Evolutionary conservation across 129 eudicot species (phyloP).

Genomic region (Lonicera japonica): DNA sequence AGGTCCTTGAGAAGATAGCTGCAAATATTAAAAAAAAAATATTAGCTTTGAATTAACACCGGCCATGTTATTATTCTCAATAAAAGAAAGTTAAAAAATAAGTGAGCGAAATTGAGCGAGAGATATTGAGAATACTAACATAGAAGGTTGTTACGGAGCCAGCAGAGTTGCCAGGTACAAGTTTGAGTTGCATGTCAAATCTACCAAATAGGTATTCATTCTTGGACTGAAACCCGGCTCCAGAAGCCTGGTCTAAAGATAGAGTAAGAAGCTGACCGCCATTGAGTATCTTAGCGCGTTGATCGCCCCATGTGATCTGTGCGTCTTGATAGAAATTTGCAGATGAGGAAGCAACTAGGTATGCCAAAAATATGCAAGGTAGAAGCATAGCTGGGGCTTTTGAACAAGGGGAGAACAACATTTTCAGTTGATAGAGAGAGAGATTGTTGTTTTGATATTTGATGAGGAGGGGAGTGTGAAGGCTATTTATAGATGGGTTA

Average conservation of each 20-base stretch:
- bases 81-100: too few species aligned
- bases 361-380: too few species aligned
- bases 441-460: too few species aligned
- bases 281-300: slow-evolving; percentile 25
- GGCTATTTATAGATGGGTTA: too few species aligned
- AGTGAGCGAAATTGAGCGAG: too few species aligned
- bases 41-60: neutral
- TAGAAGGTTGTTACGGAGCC: slow-evolving; percentile 31
- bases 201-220: slow-evolving; percentile 30
- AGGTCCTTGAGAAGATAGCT: slow-evolving; percentile 4
- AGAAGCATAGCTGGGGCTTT: too few species aligned
- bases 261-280: slow-evolving; percentile 29
- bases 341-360: too few species aligned
- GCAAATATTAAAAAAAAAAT: neutral
- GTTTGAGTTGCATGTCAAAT: slow-evolving; percentile 29
- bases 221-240: slow-evolving; percentile 28
- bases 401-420: too few species aligned
- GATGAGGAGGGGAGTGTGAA: too few species aligned
- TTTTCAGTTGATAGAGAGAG: too few species aligned
- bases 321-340: too few species aligned
- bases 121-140: slow-evolving; percentile 13
- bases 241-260: neutral
- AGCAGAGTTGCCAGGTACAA: slow-evolving; percentile 30
- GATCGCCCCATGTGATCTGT: slow-evolving; percentile 27
- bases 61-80: too few species aligned